These are phyloP conservation scores for Luffa aegyptiaca DNA, from an alignment of 306 rosid species.

Conservation along the genomic window DNA sequence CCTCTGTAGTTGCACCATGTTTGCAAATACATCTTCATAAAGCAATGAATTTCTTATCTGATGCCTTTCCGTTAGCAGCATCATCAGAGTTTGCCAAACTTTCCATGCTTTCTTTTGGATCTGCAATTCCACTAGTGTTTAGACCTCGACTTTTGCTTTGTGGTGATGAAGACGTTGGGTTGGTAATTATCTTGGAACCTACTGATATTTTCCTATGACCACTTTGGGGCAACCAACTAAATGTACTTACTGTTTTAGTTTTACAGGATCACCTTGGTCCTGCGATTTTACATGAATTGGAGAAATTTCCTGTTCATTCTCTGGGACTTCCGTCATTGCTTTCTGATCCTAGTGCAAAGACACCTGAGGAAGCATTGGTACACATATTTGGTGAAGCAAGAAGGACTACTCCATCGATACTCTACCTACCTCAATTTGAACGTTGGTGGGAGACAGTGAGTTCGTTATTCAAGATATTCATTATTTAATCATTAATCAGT, in stretches of 20 bases:
- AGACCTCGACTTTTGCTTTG: slow-evolving; percentile 87
- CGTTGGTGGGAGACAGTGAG: slow-evolving; percentile 99
- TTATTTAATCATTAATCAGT: background rate
- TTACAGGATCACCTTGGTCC: slow-evolving; percentile 99
- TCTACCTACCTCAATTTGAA: slow-evolving; percentile 84
- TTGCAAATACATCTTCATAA: slow-evolving; percentile 59
- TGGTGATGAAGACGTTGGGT: slow-evolving; percentile 91
- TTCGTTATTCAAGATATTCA: slow-evolving; percentile 10
- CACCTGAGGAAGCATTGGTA: slow-evolving; percentile 92
- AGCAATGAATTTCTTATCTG: slow-evolving; percentile 58
- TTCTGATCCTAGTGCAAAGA: slow-evolving; percentile 98
- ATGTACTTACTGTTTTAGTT: slow-evolving; percentile 94
- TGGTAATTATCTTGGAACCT: slow-evolving; percentile 68
- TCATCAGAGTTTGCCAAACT: slow-evolving; percentile 71
- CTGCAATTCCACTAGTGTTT: slow-evolving; percentile 87
- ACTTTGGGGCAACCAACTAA: slow-evolving; percentile 34
- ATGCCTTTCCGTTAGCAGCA: slow-evolving; percentile 55
- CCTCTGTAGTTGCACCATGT: slow-evolving; percentile 85
- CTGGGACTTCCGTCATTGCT: slow-evolving; percentile 88
- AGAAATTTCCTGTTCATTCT: slow-evolving; percentile 94
- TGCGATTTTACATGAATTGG: slow-evolving; percentile 92
- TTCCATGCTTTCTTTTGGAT: slow-evolving; percentile 81
- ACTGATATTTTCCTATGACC: slow-evolving; percentile 15
- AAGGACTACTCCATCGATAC: slow-evolving; percentile 88
- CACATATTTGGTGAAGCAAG: slow-evolving; percentile 98